These are phyloP conservation scores for Glebionis coronaria DNA, from an alignment of 129 eudicot genomes.

Conservation along the genomic window DNA sequence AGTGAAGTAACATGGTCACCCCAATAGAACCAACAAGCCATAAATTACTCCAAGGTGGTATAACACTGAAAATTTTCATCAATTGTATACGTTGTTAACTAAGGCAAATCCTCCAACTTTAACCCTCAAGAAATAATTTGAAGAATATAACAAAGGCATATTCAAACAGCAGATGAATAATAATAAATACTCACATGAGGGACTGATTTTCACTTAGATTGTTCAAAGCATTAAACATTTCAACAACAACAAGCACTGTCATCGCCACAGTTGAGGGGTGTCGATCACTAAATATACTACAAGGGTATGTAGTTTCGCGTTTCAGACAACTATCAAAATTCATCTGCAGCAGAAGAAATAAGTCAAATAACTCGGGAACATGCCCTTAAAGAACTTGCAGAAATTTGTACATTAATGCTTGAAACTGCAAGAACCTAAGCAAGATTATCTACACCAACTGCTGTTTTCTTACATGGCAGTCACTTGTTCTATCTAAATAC, in stretches of 20 bases:
- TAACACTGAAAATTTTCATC: constrained; percentile 49
- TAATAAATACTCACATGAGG: constrained; percentile 56
- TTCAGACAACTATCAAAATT: constrained; percentile 88
- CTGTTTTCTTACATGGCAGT: no score
- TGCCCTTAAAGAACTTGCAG: constrained; percentile 2
- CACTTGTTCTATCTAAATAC: no score
- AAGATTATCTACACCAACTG: background rate
- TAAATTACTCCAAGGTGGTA: constrained; percentile 94
- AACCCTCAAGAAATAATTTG: background rate
- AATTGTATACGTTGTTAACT: constrained; percentile 2
- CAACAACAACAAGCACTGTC: constrained; percentile 98
- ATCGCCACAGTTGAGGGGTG: constrained; percentile 98
- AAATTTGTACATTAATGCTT: background rate
- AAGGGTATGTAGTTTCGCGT: constrained; percentile 81
- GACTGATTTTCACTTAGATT: constrained; percentile 99
- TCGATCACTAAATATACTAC: constrained; percentile 78
- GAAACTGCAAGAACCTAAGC: background rate
- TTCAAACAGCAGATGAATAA: constrained; percentile 1
- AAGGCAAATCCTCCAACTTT: background rate
- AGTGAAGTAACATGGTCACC: constrained; percentile 85
- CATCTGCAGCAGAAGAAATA: constrained; percentile 46
- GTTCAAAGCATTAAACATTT: constrained; percentile 97
- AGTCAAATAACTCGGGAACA: background rate
- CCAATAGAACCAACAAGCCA: constrained; percentile 96
- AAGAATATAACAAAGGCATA: background rate